Evolutionary conservation across 2,329 filamentous ascomycete genomes (phyloP), one percentile per base, ranked within the genome.

Genomic region (Aureobasidium lini): DNA sequence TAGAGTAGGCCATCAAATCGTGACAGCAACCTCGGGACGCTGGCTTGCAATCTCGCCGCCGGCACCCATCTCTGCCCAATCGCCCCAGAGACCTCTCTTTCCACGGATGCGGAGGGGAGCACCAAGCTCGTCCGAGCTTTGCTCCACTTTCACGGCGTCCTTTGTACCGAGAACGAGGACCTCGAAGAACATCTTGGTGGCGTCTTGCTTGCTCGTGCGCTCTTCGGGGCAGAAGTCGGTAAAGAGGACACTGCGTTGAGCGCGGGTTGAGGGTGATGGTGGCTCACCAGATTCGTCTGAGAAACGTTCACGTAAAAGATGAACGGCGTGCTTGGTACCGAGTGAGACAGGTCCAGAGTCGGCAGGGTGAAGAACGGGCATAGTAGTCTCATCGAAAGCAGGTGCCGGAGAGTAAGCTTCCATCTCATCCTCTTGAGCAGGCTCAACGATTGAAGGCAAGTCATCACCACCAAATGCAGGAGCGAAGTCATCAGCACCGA

Each of bases 181-280:
- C 76, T 99, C 94, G 68, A 99, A 99, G 78, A 99, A 99, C 91
- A 99, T 96, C 81, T 96, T 96, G 44, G 94, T 99, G 0, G 94
- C 94, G 68, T 97, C 94, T 8, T 88, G 88, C 73, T 90, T 89
- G 65, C 83, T 90, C 0, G 93, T 93, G 62, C 82, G 83, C 64
- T 81, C 77, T 74, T 95, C 90, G 0, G 94, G 94, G 36, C 96
- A 81, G 49, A 99, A 81, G 60, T 95, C 88, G 68, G 96, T 93
- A 79, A 99, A 96, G 3, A 95, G 80, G 3, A 95, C 90, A 11
- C 84, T 84, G 28, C 81, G 82, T 71, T 88, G 88, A 72, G 87
- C 88, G 67, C 91, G 85, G 74, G 88, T 86, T 60, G 85, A 84
- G 2, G 86, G 81, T 64, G 85, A 84, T 18, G 71, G 75, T n/a